A percentile compares a stretch with the other conserved stretches of the same genome.
Conservation (phyloP, 768 basidiomycete genomes). For the Phaeotremella skinneri region DNA sequence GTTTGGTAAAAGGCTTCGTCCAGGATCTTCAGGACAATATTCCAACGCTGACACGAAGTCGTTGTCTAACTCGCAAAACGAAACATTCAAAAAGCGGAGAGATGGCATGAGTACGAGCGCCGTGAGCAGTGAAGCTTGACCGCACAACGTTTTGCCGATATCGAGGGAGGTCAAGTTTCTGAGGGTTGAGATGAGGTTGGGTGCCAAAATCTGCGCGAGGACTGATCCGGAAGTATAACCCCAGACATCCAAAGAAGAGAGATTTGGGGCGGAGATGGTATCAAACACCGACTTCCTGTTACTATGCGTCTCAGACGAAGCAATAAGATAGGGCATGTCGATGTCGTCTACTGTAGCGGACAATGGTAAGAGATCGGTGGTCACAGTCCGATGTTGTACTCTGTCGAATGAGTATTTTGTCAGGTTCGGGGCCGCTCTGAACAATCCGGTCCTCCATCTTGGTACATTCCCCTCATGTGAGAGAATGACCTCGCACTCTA, state of each 20-base stretch:
- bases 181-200: constrained; percentile 19
- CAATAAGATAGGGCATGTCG: neutral
- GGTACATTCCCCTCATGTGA: too few relatives aligned
- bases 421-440: neutral
- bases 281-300: neutral
- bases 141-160: constrained; percentile 21
- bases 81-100: constrained; percentile 34
- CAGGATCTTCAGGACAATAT: neutral
- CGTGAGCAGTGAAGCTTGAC: constrained; percentile 3
- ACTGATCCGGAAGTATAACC: neutral
- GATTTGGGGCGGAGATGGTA: constrained; percentile 5
- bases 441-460: neutral
- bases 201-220: constrained; percentile 8
- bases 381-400: neutral
- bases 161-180: constrained; percentile 21
- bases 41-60: constrained; percentile 24
- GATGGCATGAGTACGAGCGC: constrained; percentile 14
- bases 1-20: constrained; percentile 10
- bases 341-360: neutral
- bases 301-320: neutral
- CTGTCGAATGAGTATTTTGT: neutral
- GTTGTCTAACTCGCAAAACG: constrained; percentile 18
- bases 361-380: neutral
- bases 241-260: constrained; percentile 2
- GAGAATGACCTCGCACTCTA: neutral